phyloP scores from a whole-genome alignment of 1,284 basidiomycete species.

The Xanthoconium separans region DNA sequence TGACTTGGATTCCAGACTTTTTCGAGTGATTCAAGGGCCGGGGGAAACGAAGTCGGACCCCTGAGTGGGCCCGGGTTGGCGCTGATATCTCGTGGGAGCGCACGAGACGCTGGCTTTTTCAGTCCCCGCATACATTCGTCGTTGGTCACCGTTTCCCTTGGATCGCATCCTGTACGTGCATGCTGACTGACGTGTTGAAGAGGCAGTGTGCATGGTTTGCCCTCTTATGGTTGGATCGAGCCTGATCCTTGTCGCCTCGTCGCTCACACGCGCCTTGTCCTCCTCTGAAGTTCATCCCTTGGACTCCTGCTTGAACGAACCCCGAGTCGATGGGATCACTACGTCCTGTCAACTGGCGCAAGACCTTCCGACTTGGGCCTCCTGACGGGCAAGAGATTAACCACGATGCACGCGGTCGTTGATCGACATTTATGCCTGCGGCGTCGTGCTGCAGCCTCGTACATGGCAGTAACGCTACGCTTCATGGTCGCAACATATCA shows the following conservation, averaged over 20 bases:
- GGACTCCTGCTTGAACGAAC: slow-evolving; percentile 15
- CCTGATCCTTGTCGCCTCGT: slow-evolving; percentile 20
- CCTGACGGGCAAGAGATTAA: slow-evolving; percentile 22
- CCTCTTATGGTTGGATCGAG: slow-evolving; percentile 12
- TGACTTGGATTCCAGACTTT: slow-evolving; percentile 33
- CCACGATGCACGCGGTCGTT: slow-evolving; percentile 21
- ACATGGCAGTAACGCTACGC: background rate
- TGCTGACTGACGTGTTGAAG: slow-evolving; percentile 6
- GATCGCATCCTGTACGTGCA: slow-evolving; percentile 8
- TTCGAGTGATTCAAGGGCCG: slow-evolving; percentile 27
- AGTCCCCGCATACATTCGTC: slow-evolving; percentile 7
- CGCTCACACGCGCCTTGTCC: slow-evolving; percentile 26
- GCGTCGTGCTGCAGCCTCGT: slow-evolving; percentile 8
- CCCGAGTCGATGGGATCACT: slow-evolving; percentile 12
- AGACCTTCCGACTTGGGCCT: background rate
- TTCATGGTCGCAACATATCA: background rate
- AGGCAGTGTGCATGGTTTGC: slow-evolving; percentile 8
- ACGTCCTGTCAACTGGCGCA: slow-evolving; percentile 5
- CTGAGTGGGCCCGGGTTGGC: slow-evolving; percentile 27
- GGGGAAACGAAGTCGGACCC: slow-evolving; percentile 29
- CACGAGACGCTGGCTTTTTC: slow-evolving; percentile 10
- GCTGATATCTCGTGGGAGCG: slow-evolving; percentile 30
- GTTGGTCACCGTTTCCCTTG: background rate
- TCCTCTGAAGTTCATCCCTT: slow-evolving; percentile 15
- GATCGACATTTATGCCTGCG: slow-evolving; percentile 15